Conservation (phyloP, 768 basidiomycete genomes). For the Trametes maxima region DNA sequence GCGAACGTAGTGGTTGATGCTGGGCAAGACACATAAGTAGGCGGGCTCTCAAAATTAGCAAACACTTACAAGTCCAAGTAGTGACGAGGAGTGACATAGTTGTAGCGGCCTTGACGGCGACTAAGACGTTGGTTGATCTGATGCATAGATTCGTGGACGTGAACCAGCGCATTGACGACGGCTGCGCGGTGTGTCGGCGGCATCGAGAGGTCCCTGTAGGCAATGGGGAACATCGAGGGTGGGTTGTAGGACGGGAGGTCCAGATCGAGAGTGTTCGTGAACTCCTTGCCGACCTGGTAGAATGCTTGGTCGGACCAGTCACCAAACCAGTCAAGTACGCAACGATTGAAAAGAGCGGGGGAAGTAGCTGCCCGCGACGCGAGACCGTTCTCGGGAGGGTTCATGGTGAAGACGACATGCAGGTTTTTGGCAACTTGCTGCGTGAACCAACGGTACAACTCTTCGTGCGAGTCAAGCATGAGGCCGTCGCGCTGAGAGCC, state of each 20-base stretch:
- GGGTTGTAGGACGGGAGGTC: slow-evolving; percentile 82
- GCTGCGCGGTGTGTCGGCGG: slow-evolving; percentile 92
- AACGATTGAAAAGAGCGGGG: slow-evolving; percentile 97
- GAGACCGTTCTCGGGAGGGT: slow-evolving; percentile 93
- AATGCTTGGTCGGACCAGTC: slow-evolving; percentile 99
- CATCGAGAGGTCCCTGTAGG: slow-evolving; percentile 78
- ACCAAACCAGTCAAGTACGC: slow-evolving; percentile 99
- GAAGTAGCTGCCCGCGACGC: slow-evolving; percentile 97
- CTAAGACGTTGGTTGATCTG: slow-evolving; percentile 88
- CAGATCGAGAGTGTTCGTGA: slow-evolving; percentile 91
- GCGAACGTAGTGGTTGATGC: slow-evolving; percentile 96
- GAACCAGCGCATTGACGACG: slow-evolving; percentile 90
- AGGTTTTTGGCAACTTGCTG: slow-evolving; percentile 97
- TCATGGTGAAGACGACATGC: slow-evolving; percentile 99
- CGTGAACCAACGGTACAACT: slow-evolving; percentile 98
- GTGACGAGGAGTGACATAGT: slow-evolving; percentile 96
- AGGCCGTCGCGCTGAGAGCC: slow-evolving; percentile 98
- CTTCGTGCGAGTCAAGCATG: slow-evolving; percentile 98
- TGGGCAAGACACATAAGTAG: slow-evolving; percentile 35
- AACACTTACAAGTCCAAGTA: slow-evolving; percentile 94
- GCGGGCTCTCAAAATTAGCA: slow-evolving; percentile 1
- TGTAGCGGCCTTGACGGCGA: slow-evolving; percentile 92
- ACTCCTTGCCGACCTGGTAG: slow-evolving; percentile 97
- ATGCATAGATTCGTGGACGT: slow-evolving; percentile 88
- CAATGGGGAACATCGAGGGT: slow-evolving; percentile 84